Percentiles rank a stretch among this genome's conserved stretches.
phyloP scores from a whole-genome alignment of 768 basidiomycete genomes.

The Hysterangium stoloniferum region DNA sequence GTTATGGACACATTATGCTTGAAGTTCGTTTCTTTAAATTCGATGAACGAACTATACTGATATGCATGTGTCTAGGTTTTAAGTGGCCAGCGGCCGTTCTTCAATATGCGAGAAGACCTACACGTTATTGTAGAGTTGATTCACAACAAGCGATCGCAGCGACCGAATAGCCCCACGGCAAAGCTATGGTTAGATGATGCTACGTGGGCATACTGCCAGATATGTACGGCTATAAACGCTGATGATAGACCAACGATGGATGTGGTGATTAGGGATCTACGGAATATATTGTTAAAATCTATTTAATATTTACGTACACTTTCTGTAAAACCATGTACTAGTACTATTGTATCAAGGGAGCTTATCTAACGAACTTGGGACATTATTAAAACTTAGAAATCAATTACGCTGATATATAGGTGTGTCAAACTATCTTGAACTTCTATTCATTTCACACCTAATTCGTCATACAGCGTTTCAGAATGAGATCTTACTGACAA shows the following conservation, averaged over 20 bases:
- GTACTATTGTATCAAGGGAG: no score
- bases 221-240: conserved; percentile 6
- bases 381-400: no score
- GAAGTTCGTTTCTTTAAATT: conserved; percentile 31
- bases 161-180: conserved; percentile 4
- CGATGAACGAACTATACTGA: neutral
- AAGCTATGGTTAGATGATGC: conserved; percentile 2
- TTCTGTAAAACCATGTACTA: no score
- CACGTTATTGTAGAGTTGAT: conserved; percentile 11
- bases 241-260: conserved; percentile 3
- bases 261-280: neutral
- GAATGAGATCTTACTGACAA: no score
- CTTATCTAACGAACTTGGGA: no score
- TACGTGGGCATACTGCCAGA: conserved; percentile 4
- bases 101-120: conserved; percentile 6
- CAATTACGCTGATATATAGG: no score
- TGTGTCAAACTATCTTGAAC: no score
- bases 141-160: neutral
- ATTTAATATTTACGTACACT: no score
- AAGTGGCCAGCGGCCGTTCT: conserved; percentile 32
- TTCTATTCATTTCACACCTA: no score
- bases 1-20: conserved; percentile 51
- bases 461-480: no score
- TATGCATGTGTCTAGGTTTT: conserved; percentile 31
- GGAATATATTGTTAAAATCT: no score